Percentiles rank a stretch among this genome's conserved stretches.
phyloP scores from a whole-genome alignment of 208 protist species.

The Leishmania major region DNA sequence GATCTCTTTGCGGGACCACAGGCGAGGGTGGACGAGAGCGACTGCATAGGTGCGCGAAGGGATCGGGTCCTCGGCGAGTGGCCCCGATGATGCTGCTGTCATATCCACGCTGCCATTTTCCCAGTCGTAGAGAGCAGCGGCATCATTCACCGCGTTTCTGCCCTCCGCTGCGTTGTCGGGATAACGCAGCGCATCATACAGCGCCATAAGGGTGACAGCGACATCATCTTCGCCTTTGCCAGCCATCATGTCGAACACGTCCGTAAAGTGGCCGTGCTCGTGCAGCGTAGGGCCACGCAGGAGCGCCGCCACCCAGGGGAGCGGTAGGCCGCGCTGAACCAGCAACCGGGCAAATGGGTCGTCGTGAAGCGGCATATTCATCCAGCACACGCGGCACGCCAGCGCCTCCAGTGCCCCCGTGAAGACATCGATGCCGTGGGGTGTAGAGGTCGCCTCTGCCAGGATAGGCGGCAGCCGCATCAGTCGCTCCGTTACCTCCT shows the following conservation, averaged over 20 bases:
- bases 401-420: slow-evolving; percentile 78
- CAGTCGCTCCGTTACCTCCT: not conserved
- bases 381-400: slow-evolving; percentile 72
- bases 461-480: not conserved
- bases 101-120: slow-evolving; percentile 4
- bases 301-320: slow-evolving; percentile 42
- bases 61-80: not conserved
- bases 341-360: slow-evolving; percentile 62
- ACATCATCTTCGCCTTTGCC: slow-evolving; percentile 40
- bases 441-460: not conserved
- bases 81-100: not conserved
- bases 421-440: slow-evolving; percentile 55
- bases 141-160: not conserved
- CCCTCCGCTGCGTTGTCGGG: slow-evolving; percentile 24
- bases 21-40: slow-evolving; percentile 50
- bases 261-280: slow-evolving; percentile 21
- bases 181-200: slow-evolving; percentile 22
- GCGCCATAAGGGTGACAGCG: slow-evolving; percentile 22
- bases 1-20: slow-evolving; percentile 12
- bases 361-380: slow-evolving; percentile 42
- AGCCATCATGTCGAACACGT: slow-evolving; percentile 52
- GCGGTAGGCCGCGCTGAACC: slow-evolving; percentile 39
- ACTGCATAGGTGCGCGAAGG: slow-evolving; percentile 15
- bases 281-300: slow-evolving; percentile 47
- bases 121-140: slow-evolving; percentile 24